Evolutionary conservation across 495 filamentous ascomycete genomes (phyloP).

Genomic region (Neurospora hispaniola): DNA sequence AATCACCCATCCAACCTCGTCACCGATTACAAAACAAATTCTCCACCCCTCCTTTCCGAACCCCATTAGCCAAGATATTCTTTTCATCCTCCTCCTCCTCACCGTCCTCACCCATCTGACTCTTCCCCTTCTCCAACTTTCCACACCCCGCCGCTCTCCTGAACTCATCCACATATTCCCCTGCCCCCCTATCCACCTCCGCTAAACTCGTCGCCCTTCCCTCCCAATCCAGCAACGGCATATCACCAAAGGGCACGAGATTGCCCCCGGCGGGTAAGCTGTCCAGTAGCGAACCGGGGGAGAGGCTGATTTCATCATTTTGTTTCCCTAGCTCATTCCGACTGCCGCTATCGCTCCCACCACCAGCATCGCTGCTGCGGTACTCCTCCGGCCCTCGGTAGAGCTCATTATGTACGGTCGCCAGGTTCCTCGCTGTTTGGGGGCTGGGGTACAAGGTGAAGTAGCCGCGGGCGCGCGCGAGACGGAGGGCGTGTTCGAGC

Average conservation of each 20-base stretch:
- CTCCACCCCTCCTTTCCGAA: conserved; percentile 1
- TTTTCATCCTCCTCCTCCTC: conserved; percentile 16
- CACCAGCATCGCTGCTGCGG: not conserved
- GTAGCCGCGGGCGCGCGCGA: conserved; percentile 63
- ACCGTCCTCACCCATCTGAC: conserved; percentile 3
- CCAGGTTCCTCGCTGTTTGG: conserved; percentile 39
- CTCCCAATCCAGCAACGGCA: conserved; percentile 34
- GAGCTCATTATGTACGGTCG: conserved; percentile 63
- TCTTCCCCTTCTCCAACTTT: conserved; percentile 11
- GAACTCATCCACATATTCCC: conserved; percentile 32
- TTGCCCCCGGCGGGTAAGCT: conserved; percentile 25
- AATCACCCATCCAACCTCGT: conserved; percentile 2
- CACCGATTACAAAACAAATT: conserved; percentile 19
- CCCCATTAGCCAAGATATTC: conserved; percentile 13
- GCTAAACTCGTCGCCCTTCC: conserved; percentile 19
- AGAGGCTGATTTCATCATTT: conserved; percentile 18
- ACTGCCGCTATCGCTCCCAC: not conserved
- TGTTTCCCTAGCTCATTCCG: not conserved
- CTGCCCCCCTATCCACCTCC: conserved; percentile 26
- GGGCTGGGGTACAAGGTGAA: conserved; percentile 62
- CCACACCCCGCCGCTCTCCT: conserved; percentile 28
- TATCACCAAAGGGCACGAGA: conserved; percentile 24
- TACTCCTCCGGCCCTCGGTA: conserved; percentile 63
- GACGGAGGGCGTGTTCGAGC: conserved; percentile 63
- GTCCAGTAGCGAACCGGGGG: conserved; percentile 24